Conservation (phyloP, 345 rosid genomes). For the Eucalyptus erythrocorys region DNA sequence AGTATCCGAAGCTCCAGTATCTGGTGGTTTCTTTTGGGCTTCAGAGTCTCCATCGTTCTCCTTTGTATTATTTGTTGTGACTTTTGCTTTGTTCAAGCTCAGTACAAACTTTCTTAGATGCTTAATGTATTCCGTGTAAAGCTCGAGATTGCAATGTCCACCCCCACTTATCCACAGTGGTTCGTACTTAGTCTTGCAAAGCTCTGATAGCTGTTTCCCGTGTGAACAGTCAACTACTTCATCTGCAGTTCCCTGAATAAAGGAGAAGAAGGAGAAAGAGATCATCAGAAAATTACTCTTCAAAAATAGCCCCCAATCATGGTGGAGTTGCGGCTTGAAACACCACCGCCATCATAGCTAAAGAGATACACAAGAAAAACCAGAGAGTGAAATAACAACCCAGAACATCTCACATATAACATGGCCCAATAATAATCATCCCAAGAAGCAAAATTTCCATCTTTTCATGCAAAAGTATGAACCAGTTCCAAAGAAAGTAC, state of each 20-base stretch:
- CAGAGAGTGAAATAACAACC: background rate
- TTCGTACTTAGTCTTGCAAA: slow-evolving; percentile 71
- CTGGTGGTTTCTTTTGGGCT: slow-evolving; percentile 35
- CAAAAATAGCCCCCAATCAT: background rate
- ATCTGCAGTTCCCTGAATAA: slow-evolving; percentile 70
- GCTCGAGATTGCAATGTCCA: slow-evolving; percentile 89
- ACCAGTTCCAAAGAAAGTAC: background rate
- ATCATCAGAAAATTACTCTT: background rate
- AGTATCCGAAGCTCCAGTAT: slow-evolving; percentile 47
- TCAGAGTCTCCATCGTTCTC: slow-evolving; percentile 25
- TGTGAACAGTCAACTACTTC: slow-evolving; percentile 88
- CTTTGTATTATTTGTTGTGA: slow-evolving; percentile 21
- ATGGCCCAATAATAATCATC: background rate
- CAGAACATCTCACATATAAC: background rate
- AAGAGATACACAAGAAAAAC: background rate
- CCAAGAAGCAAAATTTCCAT: background rate
- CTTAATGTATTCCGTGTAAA: slow-evolving; percentile 74
- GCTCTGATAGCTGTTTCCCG: slow-evolving; percentile 79
- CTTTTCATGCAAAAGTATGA: background rate
- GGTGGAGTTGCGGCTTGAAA: background rate
- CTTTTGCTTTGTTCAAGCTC: slow-evolving; percentile 43
- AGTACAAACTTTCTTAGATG: slow-evolving; percentile 67
- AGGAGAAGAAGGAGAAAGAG: background rate
- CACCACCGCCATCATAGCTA: background rate
- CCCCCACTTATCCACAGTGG: slow-evolving; percentile 88